Base-by-base conservation (phyloP, 257 asterid genomes). In the Primulina tabacum region DNA sequence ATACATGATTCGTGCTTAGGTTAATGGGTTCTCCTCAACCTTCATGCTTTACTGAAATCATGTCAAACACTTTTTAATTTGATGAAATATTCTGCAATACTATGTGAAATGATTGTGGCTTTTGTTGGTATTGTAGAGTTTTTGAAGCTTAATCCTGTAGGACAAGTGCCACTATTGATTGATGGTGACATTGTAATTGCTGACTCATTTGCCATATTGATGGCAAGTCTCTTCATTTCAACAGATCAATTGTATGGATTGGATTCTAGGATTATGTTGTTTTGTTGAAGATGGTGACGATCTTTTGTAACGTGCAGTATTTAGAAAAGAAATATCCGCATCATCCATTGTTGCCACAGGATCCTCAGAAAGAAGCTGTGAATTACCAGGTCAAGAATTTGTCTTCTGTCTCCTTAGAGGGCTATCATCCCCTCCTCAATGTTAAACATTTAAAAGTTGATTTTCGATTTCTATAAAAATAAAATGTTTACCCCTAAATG, bases 311-410 rank as follows among this genome's bases (percentile, higher is more conserved):
- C 60, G 28, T 81, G 78, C 79, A 92, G 97, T 88, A 92, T 83
- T 76, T 92, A 60, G 98, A 92, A 80, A 96, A 90, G 82, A 92
- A 85, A 83, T 90, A 80, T 79, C 98, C 98, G 47, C 93, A 87
- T 69, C 84, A 72, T 68, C 95, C 97, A 5, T 78, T 92, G 87
- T 77, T 92, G 77, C 98, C 98, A 2, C 75, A 69, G 79, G 96
- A 92, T 87, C 82, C 77, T 71, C 88, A 82, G 81, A 77, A 63
- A 68, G 87, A 76, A 73, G 92, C 88, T 50, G 71, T 86, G 61
- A 79, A 86, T 80, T 82, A 80, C 79, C 92, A 88, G 95, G 95
- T 88, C 64, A 59, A 50, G 16, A 33, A 28, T 53, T 24, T 68
- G 62, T 35, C 53, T 43, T 21, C 38, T 16, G 24, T 37, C 43